Conservation (phyloP, 192 early-diverging fungal genomes). For the Coemansia sp. region DNA sequence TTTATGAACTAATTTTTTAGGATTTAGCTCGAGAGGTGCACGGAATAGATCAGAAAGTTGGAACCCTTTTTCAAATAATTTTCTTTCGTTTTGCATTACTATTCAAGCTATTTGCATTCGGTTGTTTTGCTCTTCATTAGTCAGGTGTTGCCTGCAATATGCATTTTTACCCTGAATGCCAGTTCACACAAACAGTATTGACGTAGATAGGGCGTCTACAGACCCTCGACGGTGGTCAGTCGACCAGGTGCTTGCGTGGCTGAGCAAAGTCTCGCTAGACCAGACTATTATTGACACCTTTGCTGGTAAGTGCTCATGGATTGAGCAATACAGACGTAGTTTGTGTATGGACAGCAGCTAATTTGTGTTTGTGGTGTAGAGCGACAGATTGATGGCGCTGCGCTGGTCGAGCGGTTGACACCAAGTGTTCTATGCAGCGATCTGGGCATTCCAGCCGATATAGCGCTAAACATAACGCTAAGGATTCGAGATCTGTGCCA, state of each 20-base stretch:
- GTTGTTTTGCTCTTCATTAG: not conserved
- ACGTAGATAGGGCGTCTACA: not conserved
- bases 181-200: not conserved
- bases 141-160: not conserved
- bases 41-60: too few species aligned
- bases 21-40: not conserved
- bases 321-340: not conserved
- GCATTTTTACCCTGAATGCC: not conserved
- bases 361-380: not conserved
- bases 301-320: not conserved
- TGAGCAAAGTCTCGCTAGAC: not conserved
- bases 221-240: not conserved
- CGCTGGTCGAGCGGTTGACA: not conserved
- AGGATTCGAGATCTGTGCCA: not conserved
- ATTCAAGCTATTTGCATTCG: not conserved
- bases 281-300: not conserved
- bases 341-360: not conserved
- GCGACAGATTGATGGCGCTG: not conserved
- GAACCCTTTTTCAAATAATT: too few species aligned
- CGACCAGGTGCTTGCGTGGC: not conserved
- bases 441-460: not conserved
- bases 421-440: not conserved
- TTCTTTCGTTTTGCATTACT: not conserved
- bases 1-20: constrained; percentile 55
- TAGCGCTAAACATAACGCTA: not conserved